phyloP scores from a whole-genome alignment of 306 rosid species.

The Leucaena leucocephala region DNA sequence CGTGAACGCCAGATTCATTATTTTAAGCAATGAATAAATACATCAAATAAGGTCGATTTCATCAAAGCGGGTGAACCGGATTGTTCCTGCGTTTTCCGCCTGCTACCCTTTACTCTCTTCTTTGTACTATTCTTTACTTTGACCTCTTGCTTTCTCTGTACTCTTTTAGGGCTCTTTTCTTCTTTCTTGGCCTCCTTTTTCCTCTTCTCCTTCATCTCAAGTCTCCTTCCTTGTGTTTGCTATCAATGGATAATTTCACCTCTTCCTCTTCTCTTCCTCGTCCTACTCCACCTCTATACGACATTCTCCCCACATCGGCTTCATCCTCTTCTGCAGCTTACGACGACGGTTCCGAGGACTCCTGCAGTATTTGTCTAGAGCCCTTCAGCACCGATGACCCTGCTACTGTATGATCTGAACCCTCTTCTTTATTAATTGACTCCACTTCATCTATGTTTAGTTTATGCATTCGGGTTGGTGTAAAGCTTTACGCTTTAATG shows the following conservation, averaged over 20 bases:
- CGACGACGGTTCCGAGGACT: slow-evolving; percentile 66
- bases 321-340: slow-evolving; percentile 43
- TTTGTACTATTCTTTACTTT: slow-evolving; percentile 44
- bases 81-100: slow-evolving; percentile 47
- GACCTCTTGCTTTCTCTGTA: slow-evolving; percentile 34
- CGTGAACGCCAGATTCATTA: background rate
- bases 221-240: slow-evolving; percentile 26
- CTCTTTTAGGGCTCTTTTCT: slow-evolving; percentile 54
- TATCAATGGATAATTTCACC: slow-evolving; percentile 50
- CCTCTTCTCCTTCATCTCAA: slow-evolving; percentile 25
- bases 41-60: slow-evolving; percentile 46
- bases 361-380: slow-evolving; percentile 87
- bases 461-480: slow-evolving; percentile 33
- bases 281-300: slow-evolving; percentile 28
- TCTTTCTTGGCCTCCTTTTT: slow-evolving; percentile 20
- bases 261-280: slow-evolving; percentile 34
- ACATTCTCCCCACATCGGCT: slow-evolving; percentile 39
- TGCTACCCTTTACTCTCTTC: slow-evolving; percentile 29
- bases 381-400: slow-evolving; percentile 72
- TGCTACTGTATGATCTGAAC: slow-evolving; percentile 57
- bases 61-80: slow-evolving; percentile 77
- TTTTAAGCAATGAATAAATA: background rate
- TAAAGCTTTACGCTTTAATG: slow-evolving; percentile 16
- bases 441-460: background rate
- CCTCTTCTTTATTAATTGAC: background rate